A percentile compares a stretch with the other conserved stretches of the same genome.
Evolutionary conservation across 75 land plant genomes (phyloP).

Genomic region (Cunninghamia lanceolata): DNA sequence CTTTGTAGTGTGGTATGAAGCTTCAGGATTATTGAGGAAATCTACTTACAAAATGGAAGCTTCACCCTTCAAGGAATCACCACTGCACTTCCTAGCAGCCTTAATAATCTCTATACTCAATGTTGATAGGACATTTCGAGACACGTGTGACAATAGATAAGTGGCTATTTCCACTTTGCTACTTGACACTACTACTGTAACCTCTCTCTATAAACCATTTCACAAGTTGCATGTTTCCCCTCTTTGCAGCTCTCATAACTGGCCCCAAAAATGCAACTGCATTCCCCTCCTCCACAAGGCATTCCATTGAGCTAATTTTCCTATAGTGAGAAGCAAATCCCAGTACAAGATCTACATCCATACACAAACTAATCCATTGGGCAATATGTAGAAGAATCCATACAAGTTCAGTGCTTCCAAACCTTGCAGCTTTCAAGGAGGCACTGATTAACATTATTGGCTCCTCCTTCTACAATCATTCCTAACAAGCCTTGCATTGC

Average conservation of each 20-base stretch:
- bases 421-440: constrained; percentile 92
- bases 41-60: constrained; percentile 69
- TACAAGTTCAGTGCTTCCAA: constrained; percentile 96
- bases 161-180: too few species aligned
- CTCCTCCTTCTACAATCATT: constrained; percentile 90
- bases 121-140: too few species aligned
- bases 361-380: constrained; percentile 76
- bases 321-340: too few species aligned
- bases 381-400: constrained; percentile 92
- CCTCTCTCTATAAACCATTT: constrained; percentile 86
- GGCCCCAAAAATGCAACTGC: constrained; percentile 85
- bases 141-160: too few species aligned
- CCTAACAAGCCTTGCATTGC: constrained; percentile 82
- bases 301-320: too few species aligned
- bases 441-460: constrained; percentile 95
- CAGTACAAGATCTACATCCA: constrained; percentile 95
- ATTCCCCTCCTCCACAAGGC: too few species aligned
- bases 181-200: constrained; percentile 90
- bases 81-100: constrained; percentile 87
- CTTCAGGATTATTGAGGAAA: constrained; percentile 71
- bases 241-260: constrained; percentile 88
- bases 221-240: constrained; percentile 82
- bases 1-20: constrained; percentile 78
- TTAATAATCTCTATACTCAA: too few species aligned
- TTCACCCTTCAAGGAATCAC: constrained; percentile 74